Evolutionary conservation across 805 yeast genomes (phyloP).

Genomic region (Groenewaldozyma salmanticensis): DNA sequence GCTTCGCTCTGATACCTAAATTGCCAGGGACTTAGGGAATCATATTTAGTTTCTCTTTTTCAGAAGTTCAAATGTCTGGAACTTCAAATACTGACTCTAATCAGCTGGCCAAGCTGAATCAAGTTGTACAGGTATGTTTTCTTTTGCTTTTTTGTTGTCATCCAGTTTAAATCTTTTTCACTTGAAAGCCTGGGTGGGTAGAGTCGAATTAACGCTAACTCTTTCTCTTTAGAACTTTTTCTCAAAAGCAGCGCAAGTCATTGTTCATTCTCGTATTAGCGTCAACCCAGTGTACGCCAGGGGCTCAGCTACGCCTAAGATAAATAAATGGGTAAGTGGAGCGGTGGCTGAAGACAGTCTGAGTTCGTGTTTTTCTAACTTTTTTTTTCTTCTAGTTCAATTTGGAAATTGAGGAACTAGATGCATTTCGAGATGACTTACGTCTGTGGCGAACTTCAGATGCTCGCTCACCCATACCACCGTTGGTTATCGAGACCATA

Average conservation of each 20-base stretch:
- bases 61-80: too few species aligned
- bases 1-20: too few species aligned
- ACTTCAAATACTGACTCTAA: not conserved
- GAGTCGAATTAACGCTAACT: not conserved
- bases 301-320: constrained; percentile 16
- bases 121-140: constrained; percentile 16
- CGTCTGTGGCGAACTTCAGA: constrained; percentile 45
- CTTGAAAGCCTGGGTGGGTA: too few species aligned
- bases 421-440: constrained; percentile 44
- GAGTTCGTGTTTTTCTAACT: constrained; percentile 3
- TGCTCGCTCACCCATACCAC: constrained; percentile 39
- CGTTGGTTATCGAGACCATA: constrained; percentile 77
- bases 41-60: too few species aligned
- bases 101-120: constrained; percentile 14
- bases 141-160: not conserved
- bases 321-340: constrained; percentile 18
- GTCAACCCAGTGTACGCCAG: constrained; percentile 17
- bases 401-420: constrained; percentile 31
- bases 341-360: too few species aligned
- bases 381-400: constrained; percentile 32
- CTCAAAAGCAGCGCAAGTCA: constrained; percentile 30
- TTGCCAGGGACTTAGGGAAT: too few species aligned
- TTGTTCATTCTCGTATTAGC: constrained; percentile 24
- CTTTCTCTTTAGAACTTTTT: constrained; percentile 32
- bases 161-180: too few species aligned